Base-by-base conservation (phyloP, 306 rosid genomes). In the Phaseolus lunatus region DNA sequence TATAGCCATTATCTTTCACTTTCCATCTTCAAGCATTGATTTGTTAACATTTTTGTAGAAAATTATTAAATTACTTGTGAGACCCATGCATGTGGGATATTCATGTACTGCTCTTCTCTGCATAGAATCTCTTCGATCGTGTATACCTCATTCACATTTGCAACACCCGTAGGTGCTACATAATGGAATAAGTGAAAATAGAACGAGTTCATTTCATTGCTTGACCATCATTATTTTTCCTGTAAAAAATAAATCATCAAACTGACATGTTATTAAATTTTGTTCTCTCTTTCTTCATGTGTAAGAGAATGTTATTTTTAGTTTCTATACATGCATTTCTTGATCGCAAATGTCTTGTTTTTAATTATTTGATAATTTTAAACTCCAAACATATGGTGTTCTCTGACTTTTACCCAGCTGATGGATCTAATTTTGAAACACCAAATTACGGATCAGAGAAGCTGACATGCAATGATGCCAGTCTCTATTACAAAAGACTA, bases 381-480 rank as follows among this genome's bases (percentile, higher is more conserved):
- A 72, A 81, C 27, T 82, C 73, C 73, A 90, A 87, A 81, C 97
- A 90, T 69, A 94, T 90, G 98, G 96, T 94, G 12, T 94, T 92
- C 88, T 94, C 95, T 69, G 97, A 97, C 57, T 84, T 92, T 79
- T 90, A 88, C 81, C 96, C 97, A 26, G 93, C 90, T 15, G 97
- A 94, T 65, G 97, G 95, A 62, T 92, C 96, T 39, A 97, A 94
- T 81, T 94, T 94, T 81, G 97, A 94, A 81, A 92, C 87, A 39
- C 98, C 92, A 70, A 90, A 84, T 81, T 88, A 89, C 81, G 97
- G 96, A 50, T 86, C 90, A 67, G 97, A 94, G 84, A 90, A 90
- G 75, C 87, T 92, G 69, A 90, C 96, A 53, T 94, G 97, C 87
- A 94, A 94, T 44, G 98, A 94, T 86, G 93, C 94, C 58, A 89